Evolutionary conservation across 495 filamentous ascomycete genomes (phyloP), one percentile per base, ranked within the genome.

Genomic region (Podospora conica): DNA sequence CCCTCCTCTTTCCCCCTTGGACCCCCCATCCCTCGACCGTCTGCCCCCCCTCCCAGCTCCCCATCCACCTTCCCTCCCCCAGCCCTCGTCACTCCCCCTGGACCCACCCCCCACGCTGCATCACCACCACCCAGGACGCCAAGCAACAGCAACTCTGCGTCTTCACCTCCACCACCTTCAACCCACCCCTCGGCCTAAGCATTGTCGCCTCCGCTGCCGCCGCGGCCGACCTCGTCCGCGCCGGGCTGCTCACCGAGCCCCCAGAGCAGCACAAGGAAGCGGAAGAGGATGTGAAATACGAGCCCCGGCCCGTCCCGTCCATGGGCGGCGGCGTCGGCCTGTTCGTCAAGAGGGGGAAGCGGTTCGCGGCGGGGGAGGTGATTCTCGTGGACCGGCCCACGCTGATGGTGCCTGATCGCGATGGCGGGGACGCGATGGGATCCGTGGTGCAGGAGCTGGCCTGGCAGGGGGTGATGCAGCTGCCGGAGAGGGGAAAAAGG

Each of bases 351-450:
- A 3, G 15, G 0, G 23, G 20, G 1, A 18, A 60, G 0, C 53
- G 9, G 0, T 55, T 29, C 57, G 3, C 23, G 12, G 40, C 64
- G 12, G 64, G 64, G 9, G 64, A 66, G 11, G 31, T 54, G 21
- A 60, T 66, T 11, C 10, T 66, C 2, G 24, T 53, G 7, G 64
- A 66, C n/a, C 60, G 48, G n/a, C 64, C 64, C 8, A 66, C 64
- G 15, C 3, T 66, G 8, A 55, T 66, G 10, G 5, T 66, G 2
- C 57, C 64, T 2, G 40, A n/a, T 5, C 40, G 15, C 1, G 15
- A 48, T 7, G 40, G 15, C 40, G 6, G 18, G 1, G 15, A n/a
- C 33, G 22, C 8, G 0, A 57, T 23, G 23, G n/a, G 28, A 1
- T 10, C 20, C 15, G 15, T 33, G 9, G 20, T 66, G 6, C 18